Conservation (phyloP, 768 basidiomycete species). For the Pleurotus ostreatus region DNA sequence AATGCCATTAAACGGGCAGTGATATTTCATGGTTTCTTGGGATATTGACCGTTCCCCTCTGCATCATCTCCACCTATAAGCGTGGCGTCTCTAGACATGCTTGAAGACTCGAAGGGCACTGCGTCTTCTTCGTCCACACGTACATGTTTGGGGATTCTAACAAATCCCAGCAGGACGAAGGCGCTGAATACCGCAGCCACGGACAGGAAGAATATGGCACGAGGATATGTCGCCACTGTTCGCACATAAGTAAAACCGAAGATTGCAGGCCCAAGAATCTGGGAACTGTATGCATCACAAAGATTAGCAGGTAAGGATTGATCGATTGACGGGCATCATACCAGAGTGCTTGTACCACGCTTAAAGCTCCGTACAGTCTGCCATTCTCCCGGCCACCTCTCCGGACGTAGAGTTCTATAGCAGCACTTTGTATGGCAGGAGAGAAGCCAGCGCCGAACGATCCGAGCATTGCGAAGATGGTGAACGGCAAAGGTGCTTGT, state of each 20-base stretch:
- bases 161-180: constrained; percentile 40
- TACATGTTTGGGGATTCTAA: constrained; percentile 31
- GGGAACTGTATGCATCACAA: constrained; percentile 36
- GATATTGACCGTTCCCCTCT: not conserved
- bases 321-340: constrained; percentile 19
- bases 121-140: not conserved
- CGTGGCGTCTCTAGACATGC: not conserved
- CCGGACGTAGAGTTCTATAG: constrained; percentile 60
- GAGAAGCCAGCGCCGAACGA: constrained; percentile 60
- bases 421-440: constrained; percentile 69
- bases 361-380: constrained; percentile 74
- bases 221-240: constrained; percentile 69
- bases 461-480: constrained; percentile 40
- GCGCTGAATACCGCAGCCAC: constrained; percentile 34
- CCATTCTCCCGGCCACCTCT: constrained; percentile 62
- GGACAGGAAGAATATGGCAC: constrained; percentile 64
- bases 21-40: not conserved
- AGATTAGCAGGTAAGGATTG: not conserved
- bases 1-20: not conserved
- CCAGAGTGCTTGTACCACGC: constrained; percentile 70
- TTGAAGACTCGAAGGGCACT: not conserved
- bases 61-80: not conserved
- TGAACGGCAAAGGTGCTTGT: constrained; percentile 45
- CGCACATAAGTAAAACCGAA: constrained; percentile 69
- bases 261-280: constrained; percentile 67